Conservation (phyloP, 306 rosid species). For the Rosa chinensis region DNA sequence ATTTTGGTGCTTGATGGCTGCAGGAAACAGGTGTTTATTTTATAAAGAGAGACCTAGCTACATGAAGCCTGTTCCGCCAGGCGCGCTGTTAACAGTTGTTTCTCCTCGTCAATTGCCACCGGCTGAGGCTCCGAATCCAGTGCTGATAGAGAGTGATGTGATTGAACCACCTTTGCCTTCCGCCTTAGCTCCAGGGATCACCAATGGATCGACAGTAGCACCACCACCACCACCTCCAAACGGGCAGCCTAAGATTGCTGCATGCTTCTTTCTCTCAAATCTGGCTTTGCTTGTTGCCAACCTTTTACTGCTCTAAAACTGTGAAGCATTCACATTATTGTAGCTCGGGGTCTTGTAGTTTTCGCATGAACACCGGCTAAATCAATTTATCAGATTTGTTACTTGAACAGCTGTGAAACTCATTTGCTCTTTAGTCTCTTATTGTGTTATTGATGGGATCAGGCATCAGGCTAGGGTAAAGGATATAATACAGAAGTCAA, state of each 20-base stretch:
- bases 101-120: conserved; percentile 37
- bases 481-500: not conserved
- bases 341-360: conserved; percentile 16
- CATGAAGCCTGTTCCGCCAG: conserved; percentile 59
- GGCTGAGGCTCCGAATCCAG: conserved; percentile 57
- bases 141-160: conserved; percentile 50
- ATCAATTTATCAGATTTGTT: too few species aligned
- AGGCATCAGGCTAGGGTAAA: not conserved
- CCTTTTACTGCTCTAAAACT: conserved; percentile 37
- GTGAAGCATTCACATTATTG: not conserved
- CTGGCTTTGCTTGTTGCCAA: conserved; percentile 47
- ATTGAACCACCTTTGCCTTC: conserved; percentile 71
- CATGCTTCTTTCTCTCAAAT: conserved; percentile 39
- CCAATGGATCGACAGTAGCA: conserved; percentile 16
- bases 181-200: conserved; percentile 33
- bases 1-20: conserved; percentile 29
- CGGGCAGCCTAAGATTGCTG: conserved; percentile 54
- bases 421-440: not conserved
- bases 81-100: conserved; percentile 36
- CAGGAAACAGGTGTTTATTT: conserved; percentile 63
- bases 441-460: not conserved
- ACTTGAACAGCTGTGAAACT: not conserved
- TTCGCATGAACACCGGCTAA: conserved; percentile 14
- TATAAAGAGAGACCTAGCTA: conserved; percentile 36
- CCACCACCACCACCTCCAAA: conserved; percentile 21